phyloP scores from a whole-genome alignment of 108 stramenopile genomes.

The Chaetoceros tenuissimus region DNA sequence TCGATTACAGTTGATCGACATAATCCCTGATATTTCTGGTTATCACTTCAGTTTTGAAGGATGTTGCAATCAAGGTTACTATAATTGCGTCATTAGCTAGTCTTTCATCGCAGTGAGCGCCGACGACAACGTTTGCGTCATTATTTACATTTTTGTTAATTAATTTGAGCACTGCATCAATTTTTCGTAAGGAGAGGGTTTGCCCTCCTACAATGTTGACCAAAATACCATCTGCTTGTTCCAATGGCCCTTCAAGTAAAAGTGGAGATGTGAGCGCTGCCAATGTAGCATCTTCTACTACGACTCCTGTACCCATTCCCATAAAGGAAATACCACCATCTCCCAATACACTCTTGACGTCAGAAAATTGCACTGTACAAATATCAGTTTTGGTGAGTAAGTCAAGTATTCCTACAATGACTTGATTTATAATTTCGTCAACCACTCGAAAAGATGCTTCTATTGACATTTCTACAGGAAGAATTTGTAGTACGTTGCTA shows the following conservation, averaged over 20 bases:
- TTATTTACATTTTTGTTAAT: not conserved
- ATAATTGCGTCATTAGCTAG: conserved; percentile 6
- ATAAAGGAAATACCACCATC: conserved; percentile 49
- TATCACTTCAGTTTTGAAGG: not conserved
- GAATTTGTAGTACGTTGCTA: conserved; percentile 49
- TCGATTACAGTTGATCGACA: no score
- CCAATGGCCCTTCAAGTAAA: conserved; percentile 34
- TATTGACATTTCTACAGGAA: conserved; percentile 36
- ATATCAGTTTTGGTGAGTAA: conserved; percentile 44
- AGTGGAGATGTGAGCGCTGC: conserved; percentile 42
- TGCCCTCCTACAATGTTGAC: conserved; percentile 46
- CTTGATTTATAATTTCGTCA: conserved; percentile 49
- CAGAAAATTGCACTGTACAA: conserved; percentile 54
- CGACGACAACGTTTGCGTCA: not conserved
- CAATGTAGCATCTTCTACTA: conserved; percentile 39
- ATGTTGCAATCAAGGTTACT: conserved; percentile 8
- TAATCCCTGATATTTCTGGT: not conserved
- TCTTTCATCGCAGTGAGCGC: not conserved
- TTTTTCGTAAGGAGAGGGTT: conserved; percentile 3
- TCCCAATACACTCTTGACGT: conserved; percentile 45
- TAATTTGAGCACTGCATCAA: not conserved
- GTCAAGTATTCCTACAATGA: conserved; percentile 48
- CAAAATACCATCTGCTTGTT: conserved; percentile 40
- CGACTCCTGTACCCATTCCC: conserved; percentile 35
- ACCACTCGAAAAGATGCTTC: conserved; percentile 46